Evolutionary conservation across 805 yeast species (phyloP).

Genomic region (Lipomyces orientalis): DNA sequence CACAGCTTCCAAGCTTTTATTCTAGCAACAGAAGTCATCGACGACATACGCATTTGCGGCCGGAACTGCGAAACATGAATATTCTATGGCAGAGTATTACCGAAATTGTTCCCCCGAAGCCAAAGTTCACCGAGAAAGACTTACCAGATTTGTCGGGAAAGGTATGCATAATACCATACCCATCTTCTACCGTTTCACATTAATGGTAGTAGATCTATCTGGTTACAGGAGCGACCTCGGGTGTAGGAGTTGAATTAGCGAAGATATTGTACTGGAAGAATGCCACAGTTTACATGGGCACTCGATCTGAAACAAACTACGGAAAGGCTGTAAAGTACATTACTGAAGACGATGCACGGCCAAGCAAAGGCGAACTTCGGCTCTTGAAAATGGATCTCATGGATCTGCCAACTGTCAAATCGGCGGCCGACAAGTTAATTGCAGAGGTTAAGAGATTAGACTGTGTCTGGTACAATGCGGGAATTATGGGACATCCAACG

Average conservation of each 20-base stretch:
- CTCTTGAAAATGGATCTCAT: constrained; percentile 27
- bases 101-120: constrained; percentile 36
- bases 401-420: constrained; percentile 45
- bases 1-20: not conserved
- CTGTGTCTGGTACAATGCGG: constrained; percentile 53
- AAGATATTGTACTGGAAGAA: constrained; percentile 23
- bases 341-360: not conserved
- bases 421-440: constrained; percentile 46
- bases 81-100: constrained; percentile 30
- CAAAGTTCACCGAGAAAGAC: constrained; percentile 42
- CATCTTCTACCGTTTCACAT: not conserved
- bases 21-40: not conserved
- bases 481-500: constrained; percentile 47
- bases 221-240: constrained; percentile 31
- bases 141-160: constrained; percentile 48
- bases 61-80: constrained; percentile 5
- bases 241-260: constrained; percentile 32
- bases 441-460: constrained; percentile 44
- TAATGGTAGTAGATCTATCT: constrained; percentile 15
- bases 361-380: constrained; percentile 22
- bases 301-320: constrained; percentile 23
- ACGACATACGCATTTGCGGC: not conserved
- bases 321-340: constrained; percentile 25
- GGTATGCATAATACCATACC: constrained; percentile 20
- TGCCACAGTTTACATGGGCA: constrained; percentile 33